Conservation (phyloP, 768 basidiomycete genomes). For the Trametes cubensis region DNA sequence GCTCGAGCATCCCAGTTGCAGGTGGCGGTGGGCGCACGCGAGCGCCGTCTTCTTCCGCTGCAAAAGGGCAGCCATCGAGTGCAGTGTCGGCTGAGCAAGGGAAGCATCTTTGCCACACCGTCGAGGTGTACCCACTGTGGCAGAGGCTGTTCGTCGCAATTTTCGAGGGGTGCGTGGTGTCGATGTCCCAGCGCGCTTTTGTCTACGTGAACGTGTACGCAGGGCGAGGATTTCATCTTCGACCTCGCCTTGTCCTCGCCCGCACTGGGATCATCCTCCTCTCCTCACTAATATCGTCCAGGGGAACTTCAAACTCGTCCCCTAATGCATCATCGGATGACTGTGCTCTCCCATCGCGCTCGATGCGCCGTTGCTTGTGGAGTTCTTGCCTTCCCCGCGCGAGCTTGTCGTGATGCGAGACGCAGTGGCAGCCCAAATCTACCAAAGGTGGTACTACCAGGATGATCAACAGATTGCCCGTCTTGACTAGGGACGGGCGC, state of each 20-base stretch:
- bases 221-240: conserved; percentile 35
- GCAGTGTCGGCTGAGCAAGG: conserved; percentile 69
- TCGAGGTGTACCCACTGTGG: conserved; percentile 24
- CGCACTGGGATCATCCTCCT: background rate
- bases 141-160: background rate
- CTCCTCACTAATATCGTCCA: background rate
- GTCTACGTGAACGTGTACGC: conserved; percentile 58
- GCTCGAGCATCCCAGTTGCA: conserved; percentile 36
- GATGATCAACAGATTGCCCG: background rate
- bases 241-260: no score
- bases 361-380: conserved; percentile 16
- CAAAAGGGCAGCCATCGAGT: conserved; percentile 68
- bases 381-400: conserved; percentile 6
- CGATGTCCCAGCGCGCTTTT: conserved; percentile 40
- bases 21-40: conserved; percentile 41
- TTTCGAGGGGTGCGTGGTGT: conserved; percentile 6
- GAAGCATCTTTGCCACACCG: conserved; percentile 34
- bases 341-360: conserved; percentile 9
- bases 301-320: conserved; percentile 16
- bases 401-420: background rate
- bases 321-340: conserved; percentile 18
- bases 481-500: conserved; percentile 43
- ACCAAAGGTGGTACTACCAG: conserved; percentile 22
- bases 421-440: conserved; percentile 19
- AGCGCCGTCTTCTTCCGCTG: conserved; percentile 45